Evolutionary conservation across 2,329 filamentous ascomycete genomes (phyloP), one percentile per base, ranked within the genome.

Genomic region (Aspergillus candidus): DNA sequence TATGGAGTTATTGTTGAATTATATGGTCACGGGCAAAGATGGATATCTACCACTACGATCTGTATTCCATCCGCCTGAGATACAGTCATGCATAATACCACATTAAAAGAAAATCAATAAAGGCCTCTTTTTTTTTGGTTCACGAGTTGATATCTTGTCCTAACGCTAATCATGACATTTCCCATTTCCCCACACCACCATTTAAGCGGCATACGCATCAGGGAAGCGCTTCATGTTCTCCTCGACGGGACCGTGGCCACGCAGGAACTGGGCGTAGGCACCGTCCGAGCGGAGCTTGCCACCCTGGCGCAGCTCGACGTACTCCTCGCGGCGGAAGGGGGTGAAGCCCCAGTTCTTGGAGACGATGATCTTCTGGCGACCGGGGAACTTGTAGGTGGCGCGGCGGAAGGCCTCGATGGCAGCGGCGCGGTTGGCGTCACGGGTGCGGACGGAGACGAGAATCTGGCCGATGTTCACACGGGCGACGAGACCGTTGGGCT

Each of bases 281-380:
- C 93, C 93, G 66, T 98, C 93, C 63, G 94, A 86, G 81, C 91
- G 88, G 77, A 98, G 84, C 71, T 83, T 84, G 71, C 93, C 93
- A 67, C 84, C 86, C 70, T 88, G 80, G 83, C 94, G 94, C 79
- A 91, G 87, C 75, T 89, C 82, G 70, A 94, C 79, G 79, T 97
- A 98, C 75, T 98, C 93, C 63, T 97, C 93, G 65, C 93, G 90
- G 68, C 88, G 86, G 66, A 98, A 88, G 70, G 90, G 90, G 54
- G 93, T 98, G 87, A 98, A 98, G 63, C 93, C 93, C 93, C 93
- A 98, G 84, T 98, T 98, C 89, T 97, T 98, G 81, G 87, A 94
- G 78, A 97, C 85, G 69, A 98, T 96, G 79, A 98, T 97, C 89
- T 98, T 98, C 83, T 98, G 93, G 78, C 93, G 91, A 75, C 93